Base-by-base conservation (phyloP, 2,329 filamentous ascomycete species). In the Emmonsia crescens region DNA sequence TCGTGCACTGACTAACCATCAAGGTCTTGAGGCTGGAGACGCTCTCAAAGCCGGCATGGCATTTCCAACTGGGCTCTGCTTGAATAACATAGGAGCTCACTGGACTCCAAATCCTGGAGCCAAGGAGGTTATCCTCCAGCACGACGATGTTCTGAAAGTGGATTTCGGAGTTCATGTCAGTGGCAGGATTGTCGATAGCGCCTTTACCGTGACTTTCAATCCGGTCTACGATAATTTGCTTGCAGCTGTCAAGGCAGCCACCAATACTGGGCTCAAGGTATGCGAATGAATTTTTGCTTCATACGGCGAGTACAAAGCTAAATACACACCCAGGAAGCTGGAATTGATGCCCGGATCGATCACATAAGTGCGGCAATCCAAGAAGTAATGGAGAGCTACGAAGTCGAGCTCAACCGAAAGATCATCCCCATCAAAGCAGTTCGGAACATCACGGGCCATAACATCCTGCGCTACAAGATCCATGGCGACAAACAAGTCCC, bases 121-220 rank as follows among this genome's bases (percentile, higher is more conserved):
- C 70, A 87, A 85, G 74, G 89, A 91, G 72, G 83, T 88, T 68
- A 76, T 91, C 40, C 78, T 94, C 62, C 79, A 88, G 70, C 74
- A 86, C 64, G 82, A 84, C 64, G 89, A 95, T 71, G 89, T 95
- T 42, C 83, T 93, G 82, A 92, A 90, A 74, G 85, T 92, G 8
- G 89, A 93, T 69, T 89, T 91, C 69, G 89, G 89, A 57, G 89
- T 92, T 36, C 89, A 93, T 72, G 82, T 92, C 69, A 89, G 88
- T 69, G 89, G 89, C 3, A 82, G 85, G 66, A 93, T 92, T 70
- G 88, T 92, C 62, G 89, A 93, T 77, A 89, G 85, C 66, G 89
- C 89, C 5, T 93, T 91, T 71, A 92, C 89, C 10, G 80, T 92
- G 74, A 81, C 88, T 0, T 92, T 89, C 70, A 86, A 92, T 68